These are phyloP conservation scores for Pigoraptor vietnamica DNA, from an alignment of 78 protist species.

Conservation along the genomic window DNA sequence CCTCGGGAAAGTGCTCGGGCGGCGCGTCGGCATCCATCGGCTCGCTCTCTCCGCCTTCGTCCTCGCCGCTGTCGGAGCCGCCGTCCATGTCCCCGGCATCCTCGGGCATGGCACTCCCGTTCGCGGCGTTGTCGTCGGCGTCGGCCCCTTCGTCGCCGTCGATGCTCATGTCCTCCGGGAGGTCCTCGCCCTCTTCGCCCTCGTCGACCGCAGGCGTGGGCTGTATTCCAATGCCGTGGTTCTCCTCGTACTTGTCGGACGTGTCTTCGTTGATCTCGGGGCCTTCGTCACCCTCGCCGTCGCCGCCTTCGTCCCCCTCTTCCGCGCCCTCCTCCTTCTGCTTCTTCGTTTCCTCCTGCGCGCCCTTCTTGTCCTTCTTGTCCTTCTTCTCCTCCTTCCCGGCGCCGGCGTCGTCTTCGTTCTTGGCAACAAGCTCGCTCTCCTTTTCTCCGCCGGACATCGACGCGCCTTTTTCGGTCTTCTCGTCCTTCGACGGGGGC, in stretches of 20 bases:
- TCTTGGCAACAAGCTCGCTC: constrained; percentile 13
- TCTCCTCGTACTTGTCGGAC: not conserved
- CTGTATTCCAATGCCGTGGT: not conserved
- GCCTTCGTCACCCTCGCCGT: not conserved
- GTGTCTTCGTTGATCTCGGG: not conserved
- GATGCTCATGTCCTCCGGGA: not conserved
- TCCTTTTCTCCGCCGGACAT: constrained; percentile 13
- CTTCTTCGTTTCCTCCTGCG: not conserved
- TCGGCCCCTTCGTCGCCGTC: constrained; percentile 3
- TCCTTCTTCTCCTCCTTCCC: constrained; percentile 31
- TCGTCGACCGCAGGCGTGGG: not conserved
- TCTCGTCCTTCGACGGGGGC: constrained; percentile 11
- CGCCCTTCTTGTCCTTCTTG: constrained; percentile 31
- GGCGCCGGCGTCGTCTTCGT: not conserved
- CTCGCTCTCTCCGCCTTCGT: constrained; percentile 31
- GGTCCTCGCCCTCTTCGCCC: not conserved
- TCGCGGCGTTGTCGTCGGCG: not conserved
- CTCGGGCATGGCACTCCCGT: constrained; percentile 37
- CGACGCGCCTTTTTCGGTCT: constrained; percentile 10
- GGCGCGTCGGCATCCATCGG: constrained; percentile 38
- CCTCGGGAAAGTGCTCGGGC: constrained; percentile 24
- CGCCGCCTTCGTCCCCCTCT: not conserved
- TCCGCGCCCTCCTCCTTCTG: not conserved
- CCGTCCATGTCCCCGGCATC: constrained; percentile 38
- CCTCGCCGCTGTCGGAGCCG: not conserved